Conservation (phyloP, 306 rosid species). For the Cucurbita ficifolia region DNA sequence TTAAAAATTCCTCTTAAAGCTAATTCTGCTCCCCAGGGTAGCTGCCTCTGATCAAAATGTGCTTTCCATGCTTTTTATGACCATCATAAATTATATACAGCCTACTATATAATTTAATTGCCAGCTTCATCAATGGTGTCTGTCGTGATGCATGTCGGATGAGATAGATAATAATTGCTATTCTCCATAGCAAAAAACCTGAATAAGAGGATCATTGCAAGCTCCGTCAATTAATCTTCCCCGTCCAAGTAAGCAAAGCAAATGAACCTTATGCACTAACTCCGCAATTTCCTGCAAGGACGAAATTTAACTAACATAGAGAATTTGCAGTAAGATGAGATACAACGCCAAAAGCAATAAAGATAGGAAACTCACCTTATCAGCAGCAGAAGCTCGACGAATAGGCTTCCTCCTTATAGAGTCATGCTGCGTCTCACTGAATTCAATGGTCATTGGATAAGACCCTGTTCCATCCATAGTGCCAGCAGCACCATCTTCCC, state of each 20-base stretch:
- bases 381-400: constrained; percentile 61
- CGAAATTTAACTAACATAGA: background rate
- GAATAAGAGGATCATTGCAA: constrained; percentile 75
- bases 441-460: constrained; percentile 49
- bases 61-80: background rate
- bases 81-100: background rate
- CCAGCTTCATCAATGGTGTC: background rate
- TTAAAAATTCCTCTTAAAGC: background rate
- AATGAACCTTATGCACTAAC: constrained; percentile 77
- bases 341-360: constrained; percentile 6
- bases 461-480: constrained; percentile 12
- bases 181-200: constrained; percentile 30
- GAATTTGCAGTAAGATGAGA: constrained; percentile 14
- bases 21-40: background rate
- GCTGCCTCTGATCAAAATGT: background rate
- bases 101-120: background rate
- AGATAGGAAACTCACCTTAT: constrained; percentile 41
- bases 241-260: constrained; percentile 86
- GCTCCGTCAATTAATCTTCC: constrained; percentile 75
- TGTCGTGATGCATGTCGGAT: background rate
- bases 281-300: constrained; percentile 56
- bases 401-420: constrained; percentile 33
- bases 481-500: constrained; percentile 75
- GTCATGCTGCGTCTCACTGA: constrained; percentile 26
- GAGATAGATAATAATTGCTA: constrained; percentile 2